Evolutionary conservation across 495 filamentous ascomycete genomes (phyloP).

Genomic region (Aspergillus conjunctus): DNA sequence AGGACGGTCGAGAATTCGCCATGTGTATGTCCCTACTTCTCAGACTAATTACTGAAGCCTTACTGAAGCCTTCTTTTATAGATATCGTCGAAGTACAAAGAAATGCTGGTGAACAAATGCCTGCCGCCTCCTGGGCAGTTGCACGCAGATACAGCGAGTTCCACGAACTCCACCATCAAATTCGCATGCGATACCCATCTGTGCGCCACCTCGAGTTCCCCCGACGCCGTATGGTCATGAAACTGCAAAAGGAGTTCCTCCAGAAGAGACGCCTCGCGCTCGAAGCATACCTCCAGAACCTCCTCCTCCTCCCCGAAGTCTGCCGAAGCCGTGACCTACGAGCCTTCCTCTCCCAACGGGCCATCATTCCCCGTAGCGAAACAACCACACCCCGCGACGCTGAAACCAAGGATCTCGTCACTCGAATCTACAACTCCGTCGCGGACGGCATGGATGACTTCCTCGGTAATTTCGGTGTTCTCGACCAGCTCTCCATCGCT

Average conservation of each 20-base stretch:
- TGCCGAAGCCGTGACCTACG: conserved; percentile 91
- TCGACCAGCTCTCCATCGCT: conserved; percentile 91
- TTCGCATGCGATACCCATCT: conserved; percentile 79
- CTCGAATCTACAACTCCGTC: conserved; percentile 92
- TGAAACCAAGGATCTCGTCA: conserved; percentile 86
- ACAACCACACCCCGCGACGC: conserved; percentile 56
- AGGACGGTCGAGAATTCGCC: conserved; percentile 91
- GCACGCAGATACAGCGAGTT: conserved; percentile 93
- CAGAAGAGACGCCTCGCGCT: conserved; percentile 82
- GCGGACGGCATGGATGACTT: conserved; percentile 99
- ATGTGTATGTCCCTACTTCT: conserved; percentile 58
- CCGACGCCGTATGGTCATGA: conserved; percentile 88
- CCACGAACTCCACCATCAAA: conserved; percentile 87
- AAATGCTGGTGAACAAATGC: conserved; percentile 86
- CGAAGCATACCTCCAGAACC: conserved; percentile 81
- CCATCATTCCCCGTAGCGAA: conserved; percentile 62
- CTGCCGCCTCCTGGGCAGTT: conserved; percentile 79
- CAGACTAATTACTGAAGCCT: neutral
- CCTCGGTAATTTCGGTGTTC: conserved; percentile 88
- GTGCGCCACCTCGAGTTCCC: conserved; percentile 92
- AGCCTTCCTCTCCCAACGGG: conserved; percentile 89
- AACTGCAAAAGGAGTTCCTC: conserved; percentile 91
- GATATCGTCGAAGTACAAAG: conserved; percentile 89
- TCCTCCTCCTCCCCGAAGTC: conserved; percentile 86
- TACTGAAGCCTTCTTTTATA: conserved; percentile 25